phyloP scores from a whole-genome alignment of 257 asterid genomes.

The Primulina huaijiensis region DNA sequence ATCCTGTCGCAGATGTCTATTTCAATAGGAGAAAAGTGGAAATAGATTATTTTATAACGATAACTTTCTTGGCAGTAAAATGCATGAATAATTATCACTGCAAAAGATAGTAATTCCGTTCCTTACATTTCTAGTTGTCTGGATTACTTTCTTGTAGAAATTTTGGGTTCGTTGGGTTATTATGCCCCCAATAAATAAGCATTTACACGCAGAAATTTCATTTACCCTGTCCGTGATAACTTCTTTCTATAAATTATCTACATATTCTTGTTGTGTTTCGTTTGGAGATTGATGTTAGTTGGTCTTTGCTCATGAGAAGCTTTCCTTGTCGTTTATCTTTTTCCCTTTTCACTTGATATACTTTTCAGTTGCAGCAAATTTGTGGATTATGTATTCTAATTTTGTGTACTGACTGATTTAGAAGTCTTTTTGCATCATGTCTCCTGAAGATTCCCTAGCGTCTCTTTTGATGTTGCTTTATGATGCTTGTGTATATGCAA shows the following conservation, averaged over 20 bases:
- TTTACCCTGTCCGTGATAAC: slow-evolving; percentile 7
- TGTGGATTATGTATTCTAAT: not conserved
- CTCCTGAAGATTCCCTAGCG: slow-evolving; percentile 18
- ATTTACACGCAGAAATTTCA: not conserved
- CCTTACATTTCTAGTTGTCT: not conserved
- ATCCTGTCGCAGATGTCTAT: not conserved
- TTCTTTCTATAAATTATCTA: slow-evolving; percentile 15
- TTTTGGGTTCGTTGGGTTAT: slow-evolving; percentile 6
- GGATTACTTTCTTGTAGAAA: not conserved
- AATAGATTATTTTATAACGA: not conserved
- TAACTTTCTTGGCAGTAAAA: not conserved
- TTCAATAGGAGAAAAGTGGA: slow-evolving; percentile 6
- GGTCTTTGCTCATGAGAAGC: slow-evolving; percentile 3
- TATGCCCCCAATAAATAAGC: slow-evolving; percentile 14
- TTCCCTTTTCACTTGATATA: slow-evolving; percentile 9
- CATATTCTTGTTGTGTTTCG: not conserved
- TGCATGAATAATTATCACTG: not conserved
- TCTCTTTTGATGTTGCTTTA: slow-evolving; percentile 9
- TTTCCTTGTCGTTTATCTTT: slow-evolving; percentile 12
- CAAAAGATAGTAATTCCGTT: not conserved
- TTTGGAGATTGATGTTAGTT: not conserved
- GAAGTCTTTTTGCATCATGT: not conserved
- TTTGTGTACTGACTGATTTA: not conserved
- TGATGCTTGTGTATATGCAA: slow-evolving; percentile 2
- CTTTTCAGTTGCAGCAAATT: slow-evolving; percentile 15